A percentile compares a stretch with the other conserved stretches of the same genome.
phyloP scores from a whole-genome alignment of 225 moss, liverwort and hornwort genomes.

The Pseudisothecium myosuroides region DNA sequence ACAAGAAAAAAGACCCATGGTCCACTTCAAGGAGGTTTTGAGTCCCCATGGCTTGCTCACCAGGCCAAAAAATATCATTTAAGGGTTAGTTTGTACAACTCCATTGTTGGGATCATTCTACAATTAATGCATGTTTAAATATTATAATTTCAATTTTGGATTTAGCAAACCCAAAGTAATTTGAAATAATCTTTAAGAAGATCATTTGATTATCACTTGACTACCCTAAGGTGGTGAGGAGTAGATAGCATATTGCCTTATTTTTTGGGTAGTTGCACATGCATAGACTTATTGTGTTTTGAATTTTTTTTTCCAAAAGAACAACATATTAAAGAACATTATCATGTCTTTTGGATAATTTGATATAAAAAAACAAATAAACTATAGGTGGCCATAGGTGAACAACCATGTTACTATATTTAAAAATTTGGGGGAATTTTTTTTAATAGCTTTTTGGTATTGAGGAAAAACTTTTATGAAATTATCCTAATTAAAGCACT shows the following conservation, averaged over 20 bases:
- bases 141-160: not conserved
- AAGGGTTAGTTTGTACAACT: not conserved
- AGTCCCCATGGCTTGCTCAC: accelerated
- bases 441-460: no score
- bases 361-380: no score
- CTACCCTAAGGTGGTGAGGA: no score
- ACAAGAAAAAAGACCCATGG: not conserved
- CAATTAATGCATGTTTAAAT: not conserved
- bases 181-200: not conserved
- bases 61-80: not conserved
- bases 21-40: accelerated
- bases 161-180: not conserved
- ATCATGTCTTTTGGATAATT: no score
- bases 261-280: no score
- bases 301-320: not conserved
- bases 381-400: no score
- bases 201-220: not conserved
- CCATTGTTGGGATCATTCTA: accelerated
- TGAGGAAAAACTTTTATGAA: not conserved
- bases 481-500: not conserved
- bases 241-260: no score
- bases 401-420: not conserved
- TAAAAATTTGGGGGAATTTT: no score
- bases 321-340: no score
- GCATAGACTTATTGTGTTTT: not conserved